Base-by-base conservation (phyloP, 805 yeast genomes). In the Hanseniaspora singularis region DNA sequence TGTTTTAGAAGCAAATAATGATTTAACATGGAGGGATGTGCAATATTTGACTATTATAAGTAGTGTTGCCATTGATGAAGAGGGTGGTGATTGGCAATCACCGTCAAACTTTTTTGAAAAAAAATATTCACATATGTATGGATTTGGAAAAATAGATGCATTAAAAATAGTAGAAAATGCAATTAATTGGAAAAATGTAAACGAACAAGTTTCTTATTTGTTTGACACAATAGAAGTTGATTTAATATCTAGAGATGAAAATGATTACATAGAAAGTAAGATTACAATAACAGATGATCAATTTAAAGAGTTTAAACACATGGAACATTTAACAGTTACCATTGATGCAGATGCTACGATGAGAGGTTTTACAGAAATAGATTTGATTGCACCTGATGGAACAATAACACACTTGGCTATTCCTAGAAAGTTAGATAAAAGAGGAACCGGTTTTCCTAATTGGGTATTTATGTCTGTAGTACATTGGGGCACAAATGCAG, bases 391-490 rank as follows among this genome's bases (percentile, higher is more conserved):
- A 3, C 98, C 98, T 4, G 56, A 62, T 27, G 95, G 95, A 0
- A 69, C 82, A 26, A 66, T 66, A 8, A 85, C 95, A 16, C 73
- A 76, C 38, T 69, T 92, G 51, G 96, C 92, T 0, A 73, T 77
- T 20, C 69, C 70, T 16, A 73, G 98, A 54, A 64, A 64, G 6
- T 53, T 63, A 16, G 98, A 92, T 61, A 52, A 49, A 8, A 68
- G 77, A 5, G 51, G 54, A 1, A 66, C 59, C 1, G 95, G 95
- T 0, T 81, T 85, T 53, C 55, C 59, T 4, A 70, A 81, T 54
- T 92, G 98, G 98, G 82, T 84, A 1, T 92, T 92, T 58, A 85
- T 88, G 85, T 74, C 89, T 10, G 97, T 92, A n/a, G 96, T 95
- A 1, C 97, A 92, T 61, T 92, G 97, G 96, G 96, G 96, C 33